Evolutionary conservation across 2,329 filamentous ascomycete genomes (phyloP).

Genomic region (Cladosporium phlei): DNA sequence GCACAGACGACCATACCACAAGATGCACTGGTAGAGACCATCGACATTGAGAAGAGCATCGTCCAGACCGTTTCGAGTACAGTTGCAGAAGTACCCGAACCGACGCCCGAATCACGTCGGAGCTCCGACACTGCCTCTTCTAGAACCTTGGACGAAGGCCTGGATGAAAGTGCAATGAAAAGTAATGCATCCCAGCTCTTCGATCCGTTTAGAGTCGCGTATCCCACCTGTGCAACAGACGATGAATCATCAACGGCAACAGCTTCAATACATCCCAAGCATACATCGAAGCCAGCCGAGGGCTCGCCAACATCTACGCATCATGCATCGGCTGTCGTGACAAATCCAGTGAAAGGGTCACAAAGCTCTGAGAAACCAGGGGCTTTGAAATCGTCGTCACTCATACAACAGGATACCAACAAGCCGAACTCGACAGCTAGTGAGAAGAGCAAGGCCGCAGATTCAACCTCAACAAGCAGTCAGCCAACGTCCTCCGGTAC

Average conservation of each 20-base stretch:
- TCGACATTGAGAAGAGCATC: not conserved
- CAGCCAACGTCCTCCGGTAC: too few relatives aligned
- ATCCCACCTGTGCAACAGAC: not conserved
- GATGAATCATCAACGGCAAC: not conserved
- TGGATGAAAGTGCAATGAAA: too few relatives aligned
- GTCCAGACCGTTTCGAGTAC: not conserved
- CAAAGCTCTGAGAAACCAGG: not conserved
- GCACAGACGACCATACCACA: slow-evolving; percentile 3
- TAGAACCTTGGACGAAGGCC: too few relatives aligned
- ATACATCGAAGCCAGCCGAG: not conserved
- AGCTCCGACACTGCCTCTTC: too few relatives aligned
- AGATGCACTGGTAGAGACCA: not conserved
- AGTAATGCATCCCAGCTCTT: too few relatives aligned
- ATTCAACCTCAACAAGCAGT: not conserved
- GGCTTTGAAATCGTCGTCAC: not conserved
- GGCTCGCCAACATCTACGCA: not conserved
- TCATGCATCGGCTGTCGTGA: not conserved
- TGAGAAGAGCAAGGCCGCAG: not conserved
- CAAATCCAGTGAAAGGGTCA: not conserved
- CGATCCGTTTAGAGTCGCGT: not conserved
- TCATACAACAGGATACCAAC: not conserved
- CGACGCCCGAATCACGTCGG: too few relatives aligned
- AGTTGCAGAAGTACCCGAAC: too few relatives aligned
- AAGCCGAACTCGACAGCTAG: too few relatives aligned
- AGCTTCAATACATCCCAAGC: not conserved